A percentile compares a stretch with the other conserved stretches of the same genome.
Conservation (phyloP, 2,329 filamentous ascomycete genomes). For the Paecilomyces niveus region DNA sequence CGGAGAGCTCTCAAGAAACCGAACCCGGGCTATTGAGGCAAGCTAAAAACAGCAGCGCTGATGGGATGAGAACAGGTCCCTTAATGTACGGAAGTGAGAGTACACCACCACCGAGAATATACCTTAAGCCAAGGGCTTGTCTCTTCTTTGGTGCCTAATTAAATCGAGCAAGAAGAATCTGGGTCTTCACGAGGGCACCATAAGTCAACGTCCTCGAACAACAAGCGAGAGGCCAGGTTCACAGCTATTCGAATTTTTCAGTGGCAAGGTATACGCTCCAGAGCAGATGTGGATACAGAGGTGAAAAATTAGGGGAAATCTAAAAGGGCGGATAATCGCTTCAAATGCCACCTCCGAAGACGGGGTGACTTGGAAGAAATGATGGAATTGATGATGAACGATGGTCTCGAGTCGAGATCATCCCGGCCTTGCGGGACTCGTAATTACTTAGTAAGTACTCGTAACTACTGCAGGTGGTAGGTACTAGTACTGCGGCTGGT, state of each 20-base stretch:
- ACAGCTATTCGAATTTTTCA: background rate
- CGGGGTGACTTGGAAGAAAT: background rate
- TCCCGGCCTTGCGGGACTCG: background rate
- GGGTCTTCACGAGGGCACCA: background rate
- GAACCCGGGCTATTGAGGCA: constrained; percentile 3
- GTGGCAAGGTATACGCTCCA: background rate
- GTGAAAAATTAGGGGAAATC: background rate
- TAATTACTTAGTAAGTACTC: background rate
- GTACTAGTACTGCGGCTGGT: background rate
- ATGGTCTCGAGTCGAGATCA: background rate
- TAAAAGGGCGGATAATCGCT: background rate
- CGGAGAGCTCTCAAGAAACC: constrained; percentile 1
- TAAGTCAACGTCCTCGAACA: background rate
- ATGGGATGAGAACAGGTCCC: background rate
- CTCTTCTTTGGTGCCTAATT: background rate
- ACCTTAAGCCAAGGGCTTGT: background rate
- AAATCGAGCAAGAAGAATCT: background rate
- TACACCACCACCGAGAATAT: background rate
- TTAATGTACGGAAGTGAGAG: background rate
- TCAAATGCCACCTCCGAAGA: background rate
- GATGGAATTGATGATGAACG: background rate
- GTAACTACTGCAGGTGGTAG: background rate
- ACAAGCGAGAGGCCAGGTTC: background rate
- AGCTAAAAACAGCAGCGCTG: background rate
- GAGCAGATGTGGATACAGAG: background rate